Evolutionary conservation across 495 filamentous ascomycete genomes (phyloP).

Genomic region (Friedmanniomyces simplex): DNA sequence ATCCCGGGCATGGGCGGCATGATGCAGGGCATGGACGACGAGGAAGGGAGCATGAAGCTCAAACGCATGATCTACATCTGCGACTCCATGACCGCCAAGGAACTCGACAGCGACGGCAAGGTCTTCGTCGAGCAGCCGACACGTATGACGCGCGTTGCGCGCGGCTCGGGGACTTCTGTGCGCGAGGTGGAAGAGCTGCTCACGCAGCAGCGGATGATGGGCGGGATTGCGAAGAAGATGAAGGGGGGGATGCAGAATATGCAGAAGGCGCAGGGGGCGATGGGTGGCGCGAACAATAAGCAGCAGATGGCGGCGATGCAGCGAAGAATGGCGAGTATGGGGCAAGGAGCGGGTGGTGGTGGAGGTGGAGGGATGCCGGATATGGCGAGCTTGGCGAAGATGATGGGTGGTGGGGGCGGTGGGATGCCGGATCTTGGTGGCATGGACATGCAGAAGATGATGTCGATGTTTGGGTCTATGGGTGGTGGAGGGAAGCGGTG

Average conservation of each 20-base stretch:
- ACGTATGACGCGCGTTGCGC: conserved; percentile 86
- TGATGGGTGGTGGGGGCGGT: conserved; percentile 26
- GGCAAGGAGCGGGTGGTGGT: conserved; percentile 39
- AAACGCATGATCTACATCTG: conserved; percentile 99
- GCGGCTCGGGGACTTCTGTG: conserved; percentile 80
- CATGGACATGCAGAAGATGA: conserved; percentile 21
- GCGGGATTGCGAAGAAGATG: conserved; percentile 97
- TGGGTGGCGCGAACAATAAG: conserved; percentile 66
- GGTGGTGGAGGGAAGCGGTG: conserved; percentile 11
- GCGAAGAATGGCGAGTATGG: conserved; percentile 86
- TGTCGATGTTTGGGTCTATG: conserved; percentile 21
- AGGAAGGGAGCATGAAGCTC: conserved; percentile 82
- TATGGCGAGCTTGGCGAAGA: conserved; percentile 27
- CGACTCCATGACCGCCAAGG: conserved; percentile 92
- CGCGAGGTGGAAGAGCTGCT: conserved; percentile 96
- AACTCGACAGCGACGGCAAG: conserved; percentile 90
- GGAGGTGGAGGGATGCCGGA: conserved; percentile 26
- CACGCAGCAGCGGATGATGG: conserved; percentile 97
- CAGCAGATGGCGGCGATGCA: conserved; percentile 98
- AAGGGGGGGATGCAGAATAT: conserved; percentile 93
- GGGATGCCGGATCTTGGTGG: conserved; percentile 22
- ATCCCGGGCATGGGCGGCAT: conserved; percentile 88
- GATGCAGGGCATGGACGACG: conserved; percentile 92
- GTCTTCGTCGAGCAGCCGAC: conserved; percentile 86
- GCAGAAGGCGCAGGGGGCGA: conserved; percentile 81